Evolutionary conservation across 202 grass and related monocot species (phyloP), one percentile per base, ranked within the genome.

Genomic region (Setaria viridis): DNA sequence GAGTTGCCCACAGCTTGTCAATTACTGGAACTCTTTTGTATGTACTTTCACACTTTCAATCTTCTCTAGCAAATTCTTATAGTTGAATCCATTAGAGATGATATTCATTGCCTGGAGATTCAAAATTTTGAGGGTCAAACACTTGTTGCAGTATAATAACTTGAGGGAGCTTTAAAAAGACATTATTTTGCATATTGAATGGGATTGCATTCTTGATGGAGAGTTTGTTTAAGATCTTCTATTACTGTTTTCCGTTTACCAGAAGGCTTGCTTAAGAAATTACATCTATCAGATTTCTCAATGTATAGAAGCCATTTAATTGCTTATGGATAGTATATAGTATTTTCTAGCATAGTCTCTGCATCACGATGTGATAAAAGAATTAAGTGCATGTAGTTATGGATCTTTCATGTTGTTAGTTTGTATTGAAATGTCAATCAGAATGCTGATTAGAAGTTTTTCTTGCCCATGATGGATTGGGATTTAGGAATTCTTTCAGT

Each of bases 1-100:
- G 66, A 70, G 42, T 91, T 65, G 86, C 90, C 60, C 97, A 99
- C 58, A 82, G 71, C 55, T 74, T 99, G 58, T 94, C 94, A 84
- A 87, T 99, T 66, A 60, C 87, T 57, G 97, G 94, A 78, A 99
- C 94, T 89, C 82, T 99, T 63, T 84, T 94, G 97, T 99, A 91
- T 76, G 93, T 80, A 83, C 35, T 72, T 63, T 64, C 47, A 75
- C 73, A 75, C 67, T 20, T 71, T 79, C 21, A 32, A 25, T 86
- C 68, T 21, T 86, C 74, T 73, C 34, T 89, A 70, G 45, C 30
- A 77, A 63, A 78, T 83, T 39, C 32, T 77, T 43, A 12, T 6
- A 10, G 30, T 54, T 74, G 74, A 63, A 76, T 83, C 37, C 20
- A 65, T 51, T 14, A 10, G 1, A 13, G 5, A 76, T 60, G 71